Evolutionary conservation across 2,329 filamentous ascomycete species (phyloP), one percentile per base, ranked within the genome.

Genomic region (Colletotrichum lini): DNA sequence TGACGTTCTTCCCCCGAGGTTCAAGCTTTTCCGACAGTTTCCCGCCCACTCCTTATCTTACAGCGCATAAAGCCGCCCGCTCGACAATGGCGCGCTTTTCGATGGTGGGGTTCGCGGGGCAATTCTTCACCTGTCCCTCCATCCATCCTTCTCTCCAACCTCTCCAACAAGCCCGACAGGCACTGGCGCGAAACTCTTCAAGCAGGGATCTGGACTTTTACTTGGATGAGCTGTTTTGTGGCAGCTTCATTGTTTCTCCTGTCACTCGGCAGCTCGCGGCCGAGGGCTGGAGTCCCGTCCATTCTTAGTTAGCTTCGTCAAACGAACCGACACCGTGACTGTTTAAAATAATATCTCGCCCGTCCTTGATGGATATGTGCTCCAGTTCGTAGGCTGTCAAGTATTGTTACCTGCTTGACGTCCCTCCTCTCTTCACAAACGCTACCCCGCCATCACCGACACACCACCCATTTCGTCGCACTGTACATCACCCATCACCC

Each of bases 51-150:
- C 45, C 40, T 35, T 26, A 35, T 56, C 54, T 59, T 23, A 47
- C 40, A 54, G 58, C 58, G 64, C 35, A 61, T 50, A 26, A 23
- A 68, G 35, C n/a, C 21, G 59, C 45, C 38, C 52, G 50, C 57
- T 18, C 38, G 26, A 62, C 58, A 63, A 53, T 63, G 65, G 58
- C 47, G 69, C 69, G 58, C 58, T 56, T 59, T 54, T 47, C 47
- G 15, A 60, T 60, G 59, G 69, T 72, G 69, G 69, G 69, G 69
- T 69, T 68, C 69, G 69, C 53, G 69, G 69, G 59, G 65, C 68
- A 71, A 23, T 67, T 59, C 40, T 64, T 69, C 59, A 63, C 53
- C 57, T n/a, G 30, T 63, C 58, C 38, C 23, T 53, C 50, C 60
- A 30, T 16, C 30, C 54, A 42, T 57, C n/a, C 9, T 8, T 57